phyloP scores from a whole-genome alignment of 2,329 filamentous ascomycete genomes.

The Ascosphaera pollenicola region DNA sequence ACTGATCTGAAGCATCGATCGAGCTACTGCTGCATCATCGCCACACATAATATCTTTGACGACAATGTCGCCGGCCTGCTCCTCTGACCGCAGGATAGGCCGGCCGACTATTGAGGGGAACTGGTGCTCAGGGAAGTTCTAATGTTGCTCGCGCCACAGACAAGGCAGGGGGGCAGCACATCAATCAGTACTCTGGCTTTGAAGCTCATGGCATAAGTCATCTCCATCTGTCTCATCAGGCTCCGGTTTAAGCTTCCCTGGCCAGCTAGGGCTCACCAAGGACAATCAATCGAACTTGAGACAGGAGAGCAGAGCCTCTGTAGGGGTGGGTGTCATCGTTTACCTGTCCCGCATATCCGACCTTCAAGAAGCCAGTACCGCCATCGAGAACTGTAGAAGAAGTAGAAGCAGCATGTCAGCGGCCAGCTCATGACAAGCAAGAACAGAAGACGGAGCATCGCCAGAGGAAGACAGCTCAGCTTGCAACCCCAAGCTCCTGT shows the following conservation, averaged over 20 bases:
- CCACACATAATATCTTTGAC: constrained; percentile 99
- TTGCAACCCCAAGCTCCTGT: too few species aligned
- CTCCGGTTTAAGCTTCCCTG: constrained; percentile 1
- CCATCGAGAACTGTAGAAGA: constrained; percentile 69
- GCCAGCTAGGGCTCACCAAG: constrained; percentile 2
- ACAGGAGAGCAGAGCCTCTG: not conserved
- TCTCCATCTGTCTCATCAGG: not conserved
- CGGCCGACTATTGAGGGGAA: constrained; percentile 96
- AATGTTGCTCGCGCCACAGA: constrained; percentile 2
- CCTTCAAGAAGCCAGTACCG: constrained; percentile 98
- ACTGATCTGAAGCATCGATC: constrained; percentile 94
- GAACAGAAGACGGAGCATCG: too few species aligned
- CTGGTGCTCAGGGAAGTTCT: constrained; percentile 99
- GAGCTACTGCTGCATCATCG: constrained; percentile 85
- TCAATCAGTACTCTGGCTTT: not conserved
- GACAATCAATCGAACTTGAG: constrained; percentile 9
- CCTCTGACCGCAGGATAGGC: constrained; percentile 91
- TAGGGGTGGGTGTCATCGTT: constrained; percentile 1
- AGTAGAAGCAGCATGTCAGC: not conserved
- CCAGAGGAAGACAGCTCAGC: too few species aligned
- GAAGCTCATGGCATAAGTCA: not conserved
- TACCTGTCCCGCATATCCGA: constrained; percentile 87
- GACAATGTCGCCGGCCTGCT: constrained; percentile 49
- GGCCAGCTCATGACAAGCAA: not conserved
- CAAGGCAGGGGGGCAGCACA: not conserved